Percentiles rank a stretch among this genome's conserved stretches.
These are phyloP conservation scores for Halenospora varia DNA, from an alignment of 495 filamentous ascomycete genomes.

Conservation along the genomic window DNA sequence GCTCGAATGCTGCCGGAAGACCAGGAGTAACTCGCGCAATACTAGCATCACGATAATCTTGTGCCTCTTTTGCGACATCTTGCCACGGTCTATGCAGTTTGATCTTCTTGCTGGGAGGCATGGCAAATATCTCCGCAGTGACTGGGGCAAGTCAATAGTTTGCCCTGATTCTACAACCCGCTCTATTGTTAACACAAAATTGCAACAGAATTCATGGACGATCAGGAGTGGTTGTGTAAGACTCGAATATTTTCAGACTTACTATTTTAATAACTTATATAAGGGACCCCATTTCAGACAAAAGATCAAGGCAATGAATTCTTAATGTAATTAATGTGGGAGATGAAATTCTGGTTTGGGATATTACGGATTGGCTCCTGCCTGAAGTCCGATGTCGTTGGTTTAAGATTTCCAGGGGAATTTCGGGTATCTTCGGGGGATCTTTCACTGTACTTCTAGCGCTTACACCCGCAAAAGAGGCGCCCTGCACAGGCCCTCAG, in stretches of 20 bases:
- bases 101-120: slow-evolving; percentile 8
- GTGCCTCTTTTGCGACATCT: slow-evolving; percentile 14
- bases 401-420: background rate
- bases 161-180: background rate
- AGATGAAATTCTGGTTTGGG: background rate
- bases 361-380: too few relatives aligned
- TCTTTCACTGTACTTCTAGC: background rate
- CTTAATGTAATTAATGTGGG: background rate
- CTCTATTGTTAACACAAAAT: too few relatives aligned
- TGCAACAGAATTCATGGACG: too few relatives aligned
- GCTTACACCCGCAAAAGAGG: too few relatives aligned
- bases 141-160: background rate
- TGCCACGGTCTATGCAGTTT: slow-evolving; percentile 15
- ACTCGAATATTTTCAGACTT: too few relatives aligned
- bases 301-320: too few relatives aligned
- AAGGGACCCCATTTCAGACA: too few relatives aligned
- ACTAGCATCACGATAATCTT: slow-evolving; percentile 12
- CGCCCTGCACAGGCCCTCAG: background rate
- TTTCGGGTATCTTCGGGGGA: background rate
- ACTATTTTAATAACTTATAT: too few relatives aligned
- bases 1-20: background rate
- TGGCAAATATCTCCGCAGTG: background rate
- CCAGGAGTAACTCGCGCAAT: background rate
- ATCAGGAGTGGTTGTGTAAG: too few relatives aligned
- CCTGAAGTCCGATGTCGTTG: background rate